These are phyloP conservation scores for Drechslerella dactyloides DNA, from an alignment of 2,329 filamentous ascomycete genomes.

Conservation along the genomic window DNA sequence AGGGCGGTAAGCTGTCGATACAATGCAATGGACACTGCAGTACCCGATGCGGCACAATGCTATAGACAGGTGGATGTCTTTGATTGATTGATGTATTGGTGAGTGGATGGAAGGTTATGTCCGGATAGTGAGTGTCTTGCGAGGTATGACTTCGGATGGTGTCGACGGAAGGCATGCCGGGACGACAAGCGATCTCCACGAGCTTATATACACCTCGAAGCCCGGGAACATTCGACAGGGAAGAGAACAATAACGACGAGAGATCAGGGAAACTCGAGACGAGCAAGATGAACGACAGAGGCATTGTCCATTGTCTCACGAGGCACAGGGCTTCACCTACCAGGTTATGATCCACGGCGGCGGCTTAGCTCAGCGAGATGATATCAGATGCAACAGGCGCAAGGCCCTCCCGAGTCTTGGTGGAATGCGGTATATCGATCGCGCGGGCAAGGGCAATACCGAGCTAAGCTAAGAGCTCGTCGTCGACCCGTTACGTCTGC, in stretches of 20 bases:
- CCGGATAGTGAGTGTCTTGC: not conserved
- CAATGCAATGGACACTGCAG: conserved; percentile 5
- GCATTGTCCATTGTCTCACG: conserved; percentile 26
- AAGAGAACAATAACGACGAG: conserved; percentile 5
- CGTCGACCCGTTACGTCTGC: conserved; percentile 39
- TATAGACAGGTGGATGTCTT: too few relatives aligned
- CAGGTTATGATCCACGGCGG: conserved; percentile 27
- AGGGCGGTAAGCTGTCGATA: not conserved
- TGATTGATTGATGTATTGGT: too few relatives aligned
- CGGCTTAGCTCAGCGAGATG: conserved; percentile 51
- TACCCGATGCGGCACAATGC: not conserved
- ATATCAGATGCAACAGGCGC: conserved; percentile 35
- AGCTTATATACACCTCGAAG: conserved; percentile 36
- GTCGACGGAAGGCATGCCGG: conserved; percentile 1
- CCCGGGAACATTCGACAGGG: not conserved
- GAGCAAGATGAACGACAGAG: conserved; percentile 9
- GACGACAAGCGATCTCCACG: conserved; percentile 11
- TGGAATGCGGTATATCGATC: not conserved
- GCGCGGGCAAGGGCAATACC: too few relatives aligned
- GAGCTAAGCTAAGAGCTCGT: not conserved
- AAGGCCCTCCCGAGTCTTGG: conserved; percentile 16
- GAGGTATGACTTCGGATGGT: conserved; percentile 11
- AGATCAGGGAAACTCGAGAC: not conserved
- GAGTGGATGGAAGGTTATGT: not conserved
- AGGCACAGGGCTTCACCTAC: conserved; percentile 50